Conservation (phyloP, 495 filamentous ascomycete species). For the Saxophila tyrrhenica region DNA sequence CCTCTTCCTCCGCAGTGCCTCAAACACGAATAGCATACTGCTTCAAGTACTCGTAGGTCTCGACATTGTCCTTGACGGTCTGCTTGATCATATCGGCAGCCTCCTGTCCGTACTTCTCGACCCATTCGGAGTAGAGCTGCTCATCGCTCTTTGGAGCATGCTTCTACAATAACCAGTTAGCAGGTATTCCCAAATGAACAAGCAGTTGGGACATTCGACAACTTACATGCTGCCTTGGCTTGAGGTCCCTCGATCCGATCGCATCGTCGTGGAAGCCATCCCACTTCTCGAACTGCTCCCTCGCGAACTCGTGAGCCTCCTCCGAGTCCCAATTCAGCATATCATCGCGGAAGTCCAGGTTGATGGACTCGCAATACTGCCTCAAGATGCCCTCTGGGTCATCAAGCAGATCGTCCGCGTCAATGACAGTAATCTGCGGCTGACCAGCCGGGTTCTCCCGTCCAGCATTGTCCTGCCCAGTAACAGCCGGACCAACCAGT, state of each 20-base stretch:
- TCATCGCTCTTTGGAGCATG: constrained; percentile 51
- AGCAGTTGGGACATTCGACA: background rate
- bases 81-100: constrained; percentile 62
- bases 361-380: constrained; percentile 67
- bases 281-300: constrained; percentile 84
- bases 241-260: constrained; percentile 62
- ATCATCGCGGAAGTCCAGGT: constrained; percentile 52
- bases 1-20: background rate
- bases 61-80: constrained; percentile 65
- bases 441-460: constrained; percentile 17
- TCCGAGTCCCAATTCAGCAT: constrained; percentile 80
- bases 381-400: constrained; percentile 59
- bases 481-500: constrained; percentile 51
- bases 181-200: background rate
- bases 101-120: constrained; percentile 67
- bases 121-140: constrained; percentile 68
- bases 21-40: constrained; percentile 62
- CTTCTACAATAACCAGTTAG: constrained; percentile 32
- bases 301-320: constrained; percentile 51
- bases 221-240: constrained; percentile 60
- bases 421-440: constrained; percentile 66
- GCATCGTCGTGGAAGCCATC: constrained; percentile 92
- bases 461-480: constrained; percentile 32
- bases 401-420: constrained; percentile 89
- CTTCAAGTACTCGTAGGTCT: constrained; percentile 88